Evolutionary conservation across 2,329 filamentous ascomycete species (phyloP).

Genomic region (Aspergillus sp.): DNA sequence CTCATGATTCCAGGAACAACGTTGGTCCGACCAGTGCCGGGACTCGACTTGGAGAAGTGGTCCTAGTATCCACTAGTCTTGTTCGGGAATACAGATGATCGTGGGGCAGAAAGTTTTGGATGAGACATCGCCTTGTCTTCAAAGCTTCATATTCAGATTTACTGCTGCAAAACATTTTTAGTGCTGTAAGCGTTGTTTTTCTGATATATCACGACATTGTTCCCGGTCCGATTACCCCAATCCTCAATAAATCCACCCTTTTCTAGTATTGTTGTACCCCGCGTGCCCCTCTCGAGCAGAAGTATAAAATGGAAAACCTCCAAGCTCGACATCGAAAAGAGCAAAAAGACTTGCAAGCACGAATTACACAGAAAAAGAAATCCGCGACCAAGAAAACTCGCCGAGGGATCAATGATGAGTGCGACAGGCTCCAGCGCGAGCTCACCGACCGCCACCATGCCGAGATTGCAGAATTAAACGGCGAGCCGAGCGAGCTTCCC

Average conservation of each 20-base stretch:
- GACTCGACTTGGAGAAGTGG: background rate
- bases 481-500: constrained; percentile 30
- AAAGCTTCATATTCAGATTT: constrained; percentile 4
- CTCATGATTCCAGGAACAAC: constrained; percentile 19
- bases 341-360: constrained; percentile 80
- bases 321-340: constrained; percentile 85
- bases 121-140: background rate
- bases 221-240: background rate
- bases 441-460: constrained; percentile 58
- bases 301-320: constrained; percentile 69
- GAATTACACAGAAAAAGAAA: constrained; percentile 95
- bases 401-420: constrained; percentile 71
- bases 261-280: background rate
- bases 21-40: background rate
- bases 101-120: constrained; percentile 12
- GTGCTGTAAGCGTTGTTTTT: background rate
- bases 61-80: constrained; percentile 6
- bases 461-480: constrained; percentile 55
- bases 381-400: constrained; percentile 82
- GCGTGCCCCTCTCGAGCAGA: background rate
- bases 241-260: background rate
- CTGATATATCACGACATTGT: background rate
- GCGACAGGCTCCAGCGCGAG: constrained; percentile 61
- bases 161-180: background rate
- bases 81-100: background rate